Percentiles rank a stretch among this genome's conserved stretches.
These are phyloP conservation scores for Athelia psychrophila DNA, from an alignment of 1,284 basidiomycete species.

Conservation along the genomic window DNA sequence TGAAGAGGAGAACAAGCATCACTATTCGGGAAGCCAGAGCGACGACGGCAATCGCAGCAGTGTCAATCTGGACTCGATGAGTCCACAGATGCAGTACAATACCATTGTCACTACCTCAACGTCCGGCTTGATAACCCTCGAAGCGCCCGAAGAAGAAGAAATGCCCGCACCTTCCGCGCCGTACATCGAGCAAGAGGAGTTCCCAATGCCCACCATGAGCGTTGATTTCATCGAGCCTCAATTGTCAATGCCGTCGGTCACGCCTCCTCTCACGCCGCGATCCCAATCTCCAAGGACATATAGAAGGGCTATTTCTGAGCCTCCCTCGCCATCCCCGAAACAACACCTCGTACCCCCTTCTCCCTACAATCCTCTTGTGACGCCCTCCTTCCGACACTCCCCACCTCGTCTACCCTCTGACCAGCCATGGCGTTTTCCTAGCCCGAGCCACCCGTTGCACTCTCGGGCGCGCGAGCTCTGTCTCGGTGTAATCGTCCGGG, in stretches of 20 bases:
- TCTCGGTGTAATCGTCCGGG: constrained; percentile 52
- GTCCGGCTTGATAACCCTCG: not conserved
- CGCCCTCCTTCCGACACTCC: constrained; percentile 73
- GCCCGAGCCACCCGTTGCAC: constrained; percentile 68
- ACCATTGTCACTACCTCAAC: not conserved
- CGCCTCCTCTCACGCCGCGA: constrained; percentile 38
- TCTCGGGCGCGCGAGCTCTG: constrained; percentile 60
- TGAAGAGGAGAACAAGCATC: constrained; percentile 25
- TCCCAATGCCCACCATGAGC: constrained; percentile 5
- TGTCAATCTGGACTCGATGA: not conserved
- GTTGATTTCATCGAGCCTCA: constrained; percentile 2
- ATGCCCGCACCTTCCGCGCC: constrained; percentile 3
- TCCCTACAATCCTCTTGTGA: constrained; percentile 68
- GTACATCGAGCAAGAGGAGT: constrained; percentile 13
- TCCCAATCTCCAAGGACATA: constrained; percentile 26
- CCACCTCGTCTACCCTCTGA: constrained; percentile 66
- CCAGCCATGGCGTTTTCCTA: constrained; percentile 75
- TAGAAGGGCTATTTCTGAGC: constrained; percentile 15
- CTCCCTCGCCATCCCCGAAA: constrained; percentile 17
- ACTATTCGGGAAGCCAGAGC: not conserved
- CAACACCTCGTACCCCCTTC: constrained; percentile 44
- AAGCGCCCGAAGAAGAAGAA: constrained; percentile 4
- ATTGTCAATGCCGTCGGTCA: constrained; percentile 26
- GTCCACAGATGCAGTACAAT: not conserved
- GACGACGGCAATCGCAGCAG: not conserved